Conservation (phyloP, 2,329 filamentous ascomycete genomes). For the Diaporthe eres region DNA sequence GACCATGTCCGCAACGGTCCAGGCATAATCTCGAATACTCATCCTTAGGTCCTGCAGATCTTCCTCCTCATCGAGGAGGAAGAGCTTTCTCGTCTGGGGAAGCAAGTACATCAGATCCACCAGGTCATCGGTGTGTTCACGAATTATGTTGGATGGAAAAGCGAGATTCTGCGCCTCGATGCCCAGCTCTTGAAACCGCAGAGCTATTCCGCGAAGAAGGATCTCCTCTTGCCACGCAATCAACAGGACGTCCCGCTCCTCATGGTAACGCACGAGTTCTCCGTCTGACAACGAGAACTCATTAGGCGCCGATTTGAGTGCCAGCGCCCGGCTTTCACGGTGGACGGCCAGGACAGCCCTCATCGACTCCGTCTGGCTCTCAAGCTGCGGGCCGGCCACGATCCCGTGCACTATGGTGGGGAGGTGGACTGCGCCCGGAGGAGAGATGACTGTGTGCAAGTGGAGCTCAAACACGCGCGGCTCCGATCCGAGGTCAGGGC, state of each 20-base stretch:
- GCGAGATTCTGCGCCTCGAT: conserved; percentile 27
- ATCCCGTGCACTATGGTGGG: background rate
- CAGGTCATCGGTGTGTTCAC: background rate
- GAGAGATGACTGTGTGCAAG: background rate
- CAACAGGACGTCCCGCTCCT: conserved; percentile 50
- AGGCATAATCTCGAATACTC: conserved; percentile 43
- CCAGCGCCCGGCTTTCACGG: conserved; percentile 54
- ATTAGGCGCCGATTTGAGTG: conserved; percentile 51
- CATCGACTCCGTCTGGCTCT: conserved; percentile 48
- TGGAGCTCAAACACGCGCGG: conserved; percentile 49
- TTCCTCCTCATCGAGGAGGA: conserved; percentile 5
- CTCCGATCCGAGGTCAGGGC: conserved; percentile 47
- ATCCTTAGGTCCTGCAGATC: background rate
- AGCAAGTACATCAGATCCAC: conserved; percentile 35
- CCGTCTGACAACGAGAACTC: conserved; percentile 50
- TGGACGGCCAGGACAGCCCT: conserved; percentile 53
- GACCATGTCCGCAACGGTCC: conserved; percentile 51
- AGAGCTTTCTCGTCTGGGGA: conserved; percentile 20
- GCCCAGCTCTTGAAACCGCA: conserved; percentile 32
- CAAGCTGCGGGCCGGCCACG: conserved; percentile 41
- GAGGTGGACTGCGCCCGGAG: background rate
- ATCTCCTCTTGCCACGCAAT: conserved; percentile 42
- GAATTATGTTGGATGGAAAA: background rate
- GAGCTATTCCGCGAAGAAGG: background rate
- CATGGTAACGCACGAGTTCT: conserved; percentile 14